Percentiles rank a stretch among this genome's conserved stretches.
Conservation (phyloP, 164 flowering plant genomes). For the Santalum album region DNA sequence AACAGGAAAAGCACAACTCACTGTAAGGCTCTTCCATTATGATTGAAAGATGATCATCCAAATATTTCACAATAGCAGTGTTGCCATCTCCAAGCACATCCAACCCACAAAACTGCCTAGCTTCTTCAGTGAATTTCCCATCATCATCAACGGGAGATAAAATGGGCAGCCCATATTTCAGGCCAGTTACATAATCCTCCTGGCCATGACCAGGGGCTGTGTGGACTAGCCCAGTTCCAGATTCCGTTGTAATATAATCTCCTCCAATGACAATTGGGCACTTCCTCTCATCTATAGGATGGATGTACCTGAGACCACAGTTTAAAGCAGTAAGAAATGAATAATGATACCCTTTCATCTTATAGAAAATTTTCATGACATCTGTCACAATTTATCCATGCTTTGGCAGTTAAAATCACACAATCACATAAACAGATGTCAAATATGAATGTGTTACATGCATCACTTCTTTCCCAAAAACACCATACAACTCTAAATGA, state of each 20-base stretch:
- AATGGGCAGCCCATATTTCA: constrained; percentile 78
- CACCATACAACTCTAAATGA: neutral
- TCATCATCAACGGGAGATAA: constrained; percentile 90
- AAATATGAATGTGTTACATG: neutral
- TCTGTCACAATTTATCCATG: too few species aligned
- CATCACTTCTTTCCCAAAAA: neutral
- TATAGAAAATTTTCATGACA: too few species aligned
- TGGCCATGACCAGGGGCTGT: constrained; percentile 99
- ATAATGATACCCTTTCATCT: neutral
- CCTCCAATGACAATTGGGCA: constrained; percentile 92
- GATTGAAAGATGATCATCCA: constrained; percentile 57
- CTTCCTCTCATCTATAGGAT: constrained; percentile 64
- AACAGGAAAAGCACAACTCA: constrained; percentile 25
- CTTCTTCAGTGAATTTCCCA: constrained; percentile 91
- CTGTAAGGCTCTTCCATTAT: constrained; percentile 88
- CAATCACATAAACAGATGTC: neutral
- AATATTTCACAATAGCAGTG: constrained; percentile 57
- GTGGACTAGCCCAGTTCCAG: constrained; percentile 97
- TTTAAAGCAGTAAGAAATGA: neutral
- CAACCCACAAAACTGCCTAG: constrained; percentile 77
- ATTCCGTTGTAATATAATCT: constrained; percentile 90
- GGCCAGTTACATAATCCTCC: constrained; percentile 84
- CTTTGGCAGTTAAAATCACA: too few species aligned
- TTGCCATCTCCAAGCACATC: constrained; percentile 96
- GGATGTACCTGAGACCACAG: constrained; percentile 51